Conservation (phyloP, 1,284 basidiomycete species). For the Ganoderma resinaceum region DNA sequence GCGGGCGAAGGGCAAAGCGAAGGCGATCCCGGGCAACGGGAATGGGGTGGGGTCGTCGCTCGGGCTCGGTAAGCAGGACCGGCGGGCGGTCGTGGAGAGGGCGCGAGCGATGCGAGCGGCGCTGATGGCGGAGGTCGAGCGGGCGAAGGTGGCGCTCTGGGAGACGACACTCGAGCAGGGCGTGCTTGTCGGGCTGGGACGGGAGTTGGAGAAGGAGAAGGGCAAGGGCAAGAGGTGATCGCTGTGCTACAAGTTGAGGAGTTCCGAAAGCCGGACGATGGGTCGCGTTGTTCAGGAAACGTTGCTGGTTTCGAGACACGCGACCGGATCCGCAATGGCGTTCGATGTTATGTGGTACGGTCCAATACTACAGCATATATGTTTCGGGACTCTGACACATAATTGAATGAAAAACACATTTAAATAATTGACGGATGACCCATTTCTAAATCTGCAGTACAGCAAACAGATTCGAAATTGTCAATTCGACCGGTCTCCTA, state of each 20-base stretch:
- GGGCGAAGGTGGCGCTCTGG: conserved; percentile 72
- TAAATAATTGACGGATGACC: background rate
- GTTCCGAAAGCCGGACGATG: background rate
- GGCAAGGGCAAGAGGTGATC: background rate
- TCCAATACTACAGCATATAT: background rate
- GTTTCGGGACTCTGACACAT: background rate
- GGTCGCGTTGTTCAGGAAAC: background rate
- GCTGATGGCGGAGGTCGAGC: conserved; percentile 62
- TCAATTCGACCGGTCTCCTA: background rate
- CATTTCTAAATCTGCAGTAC: background rate
- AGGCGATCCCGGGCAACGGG: conserved; percentile 16
- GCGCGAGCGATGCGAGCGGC: conserved; percentile 60
- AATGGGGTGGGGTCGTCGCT: conserved; percentile 10
- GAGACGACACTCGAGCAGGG: conserved; percentile 78
- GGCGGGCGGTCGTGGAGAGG: conserved; percentile 38
- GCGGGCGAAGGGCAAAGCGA: conserved; percentile 27
- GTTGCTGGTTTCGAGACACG: background rate
- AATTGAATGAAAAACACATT: background rate
- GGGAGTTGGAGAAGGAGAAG: conserved; percentile 40
- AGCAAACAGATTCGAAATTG: background rate
- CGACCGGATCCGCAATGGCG: background rate
- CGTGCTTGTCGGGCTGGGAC: conserved; percentile 60
- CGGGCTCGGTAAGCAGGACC: conserved; percentile 13
- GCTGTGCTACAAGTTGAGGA: background rate
- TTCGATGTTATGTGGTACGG: background rate